Conservation (phyloP, 2,329 filamentous ascomycete genomes). For the Botrytis pseudocinerea region DNA sequence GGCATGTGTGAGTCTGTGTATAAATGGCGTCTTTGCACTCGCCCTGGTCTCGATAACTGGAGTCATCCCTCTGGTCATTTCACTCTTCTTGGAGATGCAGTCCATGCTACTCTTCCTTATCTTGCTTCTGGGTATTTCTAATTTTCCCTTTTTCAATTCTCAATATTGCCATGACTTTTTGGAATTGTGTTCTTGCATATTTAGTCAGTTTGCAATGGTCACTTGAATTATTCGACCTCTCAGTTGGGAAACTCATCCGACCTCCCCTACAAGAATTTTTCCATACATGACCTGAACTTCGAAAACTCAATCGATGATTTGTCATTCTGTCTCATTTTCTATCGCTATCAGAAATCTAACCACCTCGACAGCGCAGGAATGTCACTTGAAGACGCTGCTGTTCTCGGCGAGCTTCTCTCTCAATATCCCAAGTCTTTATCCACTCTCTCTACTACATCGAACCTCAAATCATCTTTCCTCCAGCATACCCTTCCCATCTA, state of each 20-base stretch:
- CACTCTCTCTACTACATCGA: conserved; percentile 18
- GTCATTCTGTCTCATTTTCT: not conserved
- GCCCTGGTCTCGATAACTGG: conserved; percentile 57
- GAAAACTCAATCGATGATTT: too few relatives aligned
- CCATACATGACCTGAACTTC: not conserved
- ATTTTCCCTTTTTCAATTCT: not conserved
- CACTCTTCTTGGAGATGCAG: conserved; percentile 62
- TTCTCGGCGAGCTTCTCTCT: conserved; percentile 56
- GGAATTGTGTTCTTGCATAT: not conserved
- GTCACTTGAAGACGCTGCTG: conserved; percentile 60
- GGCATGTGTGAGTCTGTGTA: conserved; percentile 57
- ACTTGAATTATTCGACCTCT: not conserved
- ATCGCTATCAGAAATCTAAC: not conserved
- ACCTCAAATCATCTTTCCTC: conserved; percentile 24
- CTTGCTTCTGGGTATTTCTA: conserved; percentile 46
- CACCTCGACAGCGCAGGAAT: conserved; percentile 50
- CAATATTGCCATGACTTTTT: not conserved
- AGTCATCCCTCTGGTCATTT: conserved; percentile 56
- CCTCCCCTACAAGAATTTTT: not conserved
- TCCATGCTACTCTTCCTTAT: conserved; percentile 65
- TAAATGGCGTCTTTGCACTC: conserved; percentile 62
- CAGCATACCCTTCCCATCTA: conserved; percentile 50
- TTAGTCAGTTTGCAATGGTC: not conserved
- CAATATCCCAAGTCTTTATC: conserved; percentile 33
- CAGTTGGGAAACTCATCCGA: not conserved